Evolutionary conservation across 495 filamentous ascomycete species (phyloP).

Genomic region (Penicillium odoratum): DNA sequence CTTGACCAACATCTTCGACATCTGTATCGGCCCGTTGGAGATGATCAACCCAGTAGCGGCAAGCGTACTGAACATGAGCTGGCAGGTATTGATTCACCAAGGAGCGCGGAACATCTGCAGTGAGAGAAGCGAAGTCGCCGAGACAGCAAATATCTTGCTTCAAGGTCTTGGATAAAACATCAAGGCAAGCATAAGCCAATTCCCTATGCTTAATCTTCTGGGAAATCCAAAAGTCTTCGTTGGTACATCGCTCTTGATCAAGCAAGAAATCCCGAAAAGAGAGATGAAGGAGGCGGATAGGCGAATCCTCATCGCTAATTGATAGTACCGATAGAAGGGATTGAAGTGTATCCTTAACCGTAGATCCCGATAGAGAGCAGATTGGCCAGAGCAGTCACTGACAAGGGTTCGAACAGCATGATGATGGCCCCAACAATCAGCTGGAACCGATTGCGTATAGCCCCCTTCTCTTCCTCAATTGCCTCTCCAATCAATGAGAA

Average conservation of each 20-base stretch:
- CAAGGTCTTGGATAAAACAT: neutral
- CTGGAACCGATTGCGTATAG: conserved; percentile 15
- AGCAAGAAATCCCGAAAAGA: conserved; percentile 17
- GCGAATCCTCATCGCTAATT: neutral
- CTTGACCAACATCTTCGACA: conserved; percentile 9
- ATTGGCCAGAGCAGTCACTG: neutral
- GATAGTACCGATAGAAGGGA: neutral
- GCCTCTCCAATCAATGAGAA: conserved; percentile 8
- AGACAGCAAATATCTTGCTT: conserved; percentile 1
- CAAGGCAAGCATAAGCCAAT: neutral
- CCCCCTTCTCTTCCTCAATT: conserved; percentile 1
- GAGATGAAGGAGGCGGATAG: conserved; percentile 8
- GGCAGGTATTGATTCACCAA: neutral
- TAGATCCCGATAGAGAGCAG: neutral
- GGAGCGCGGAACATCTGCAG: neutral
- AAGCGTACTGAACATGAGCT: neutral
- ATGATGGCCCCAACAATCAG: conserved; percentile 1
- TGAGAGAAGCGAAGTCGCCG: neutral
- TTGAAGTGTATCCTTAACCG: neutral
- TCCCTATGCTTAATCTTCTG: neutral
- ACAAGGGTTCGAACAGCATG: neutral
- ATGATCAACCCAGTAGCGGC: neutral
- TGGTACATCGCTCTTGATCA: neutral
- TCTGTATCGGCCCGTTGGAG: neutral
- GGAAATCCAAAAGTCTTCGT: neutral